phyloP scores from a whole-genome alignment of 2,329 filamentous ascomycete genomes.

The Penicillium sp. region DNA sequence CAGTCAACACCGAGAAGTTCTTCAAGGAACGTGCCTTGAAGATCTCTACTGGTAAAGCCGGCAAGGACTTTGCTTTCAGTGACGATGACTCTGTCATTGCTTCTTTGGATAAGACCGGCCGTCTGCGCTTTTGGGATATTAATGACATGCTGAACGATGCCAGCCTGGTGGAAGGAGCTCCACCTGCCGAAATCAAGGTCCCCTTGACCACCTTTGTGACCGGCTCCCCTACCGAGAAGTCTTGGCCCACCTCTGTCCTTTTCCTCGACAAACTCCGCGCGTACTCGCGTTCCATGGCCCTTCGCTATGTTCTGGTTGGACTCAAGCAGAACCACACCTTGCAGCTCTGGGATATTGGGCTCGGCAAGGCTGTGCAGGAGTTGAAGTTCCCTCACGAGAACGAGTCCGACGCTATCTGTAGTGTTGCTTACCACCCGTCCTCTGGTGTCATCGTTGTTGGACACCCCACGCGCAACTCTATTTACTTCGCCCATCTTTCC shows the following conservation, averaged over 20 bases:
- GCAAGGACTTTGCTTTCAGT: slow-evolving; percentile 97
- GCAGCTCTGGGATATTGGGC: slow-evolving; percentile 95
- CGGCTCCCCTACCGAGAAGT: slow-evolving; percentile 85
- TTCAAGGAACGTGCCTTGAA: slow-evolving; percentile 84
- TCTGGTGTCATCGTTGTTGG: slow-evolving; percentile 94
- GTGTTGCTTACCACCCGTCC: slow-evolving; percentile 87
- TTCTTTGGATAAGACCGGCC: slow-evolving; percentile 93
- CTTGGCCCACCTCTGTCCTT: slow-evolving; percentile 93
- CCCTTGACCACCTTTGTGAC: slow-evolving; percentile 85
- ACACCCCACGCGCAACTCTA: slow-evolving; percentile 93
- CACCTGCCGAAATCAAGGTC: slow-evolving; percentile 74
- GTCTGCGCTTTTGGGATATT: slow-evolving; percentile 98
- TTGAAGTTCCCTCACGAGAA: slow-evolving; percentile 94
- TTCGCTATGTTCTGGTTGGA: slow-evolving; percentile 94
- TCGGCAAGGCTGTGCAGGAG: slow-evolving; percentile 94
- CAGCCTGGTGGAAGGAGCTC: slow-evolving; percentile 43
- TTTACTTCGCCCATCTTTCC: slow-evolving; percentile 95
- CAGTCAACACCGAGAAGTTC: slow-evolving; percentile 84
- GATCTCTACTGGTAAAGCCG: slow-evolving; percentile 96
- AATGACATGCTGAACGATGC: slow-evolving; percentile 66
- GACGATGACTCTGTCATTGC: slow-evolving; percentile 94
- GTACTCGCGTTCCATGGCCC: slow-evolving; percentile 83
- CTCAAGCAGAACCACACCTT: slow-evolving; percentile 99
- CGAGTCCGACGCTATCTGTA: slow-evolving; percentile 97
- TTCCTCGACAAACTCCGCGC: slow-evolving; percentile 95